Evolutionary conservation across 2,329 filamentous ascomycete species (phyloP), one percentile per base, ranked within the genome.

Genomic region (Periconia sp.): DNA sequence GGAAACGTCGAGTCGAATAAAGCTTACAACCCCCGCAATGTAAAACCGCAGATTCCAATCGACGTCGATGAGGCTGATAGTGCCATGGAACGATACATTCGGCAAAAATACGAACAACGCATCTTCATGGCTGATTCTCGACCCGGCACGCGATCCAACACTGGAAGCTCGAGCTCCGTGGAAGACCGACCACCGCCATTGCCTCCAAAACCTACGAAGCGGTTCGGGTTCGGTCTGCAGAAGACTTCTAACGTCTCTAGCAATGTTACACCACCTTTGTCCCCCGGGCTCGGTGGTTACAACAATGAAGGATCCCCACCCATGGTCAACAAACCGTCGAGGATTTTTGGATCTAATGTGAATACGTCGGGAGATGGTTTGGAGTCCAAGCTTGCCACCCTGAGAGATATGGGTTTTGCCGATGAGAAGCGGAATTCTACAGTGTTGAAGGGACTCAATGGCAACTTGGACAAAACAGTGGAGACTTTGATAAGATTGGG

Each of bases 71-170:
- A 97, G 77, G 90, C 89, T 46, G 93, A 99, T 71, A 89, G 90
- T 11, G 91, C 90, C 27, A 94, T 99, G 89, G 94, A 99, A 76
- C 85, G 91, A 56, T 97, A 93, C 74, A 96, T 99, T 62, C 83
- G 93, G 56, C 88, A 93, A 68, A 99, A 99, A 75, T 99, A 99
- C 75, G 86, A 92, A 70, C 86, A 87, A 63, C 79, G 81, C 53
- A 76, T 80, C 14, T 80, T 84, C 59, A 69, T 73, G 55, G 66
- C 67, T 45, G 68, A 68, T 42, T 66, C 70, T 19, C 65, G 71
- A 33, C 71, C 76, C 20, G 66, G 66, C 47, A 80, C 78, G 59
- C 76, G 81, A 65, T 77, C 83, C 56, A 80, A 85, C 62, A 81
- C 83, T 7, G 82, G 81, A 53, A 84, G 83, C 58, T 82, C 78